Evolutionary conservation across 352 stramenopile genomes (phyloP), one percentile per base, ranked within the genome.

Genomic region (Halophytophthora batemanensis): DNA sequence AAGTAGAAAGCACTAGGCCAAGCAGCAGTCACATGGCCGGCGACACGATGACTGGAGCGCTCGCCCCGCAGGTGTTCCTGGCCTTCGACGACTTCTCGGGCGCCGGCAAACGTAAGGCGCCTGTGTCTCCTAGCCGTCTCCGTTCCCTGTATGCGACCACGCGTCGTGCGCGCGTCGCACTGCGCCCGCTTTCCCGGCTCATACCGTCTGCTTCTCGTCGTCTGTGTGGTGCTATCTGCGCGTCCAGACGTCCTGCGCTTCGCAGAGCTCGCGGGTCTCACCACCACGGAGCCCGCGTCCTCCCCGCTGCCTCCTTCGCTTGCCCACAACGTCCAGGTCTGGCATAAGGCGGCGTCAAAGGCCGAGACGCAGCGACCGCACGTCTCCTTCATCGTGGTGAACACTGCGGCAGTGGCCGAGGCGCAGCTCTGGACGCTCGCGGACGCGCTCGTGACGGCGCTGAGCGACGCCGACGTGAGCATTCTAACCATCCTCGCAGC

Each of bases 71-170:
- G 39, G 74, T 84, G 41, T 67, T 82, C 53, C 66, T 89, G 34
- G 71, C 78, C 29, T 87, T 89, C 49, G 72, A 89, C 50, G 78
- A 89, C 65, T 83, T 87, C 45, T 84, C 78, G 28, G 61, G 60
- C 31, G 75, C 78, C 8, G 76, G 74, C n/a, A 67, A 71, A 41
- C 64, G 78, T 89, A 66, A 59, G 74, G 56, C 8, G 2, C 13
- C 36, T 22, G 0, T 35, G 5, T 14, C n/a, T 48, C 3, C 17
- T 2, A n/a, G 33, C 14, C 22, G 31, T 19, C 21, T 14, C 13
- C 4, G 13, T 45, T 13, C 12, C 3, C 13, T n/a, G 33, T 22
- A 42, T 1, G 38, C 11, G 33, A 0, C 25, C 51, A 31, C 4
- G 25, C 25, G 4, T 31, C 25, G 25, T 31, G 25, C 8, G 25